Evolutionary conservation across 1,284 basidiomycete species (phyloP).

Genomic region (Rhodotorula sp.): DNA sequence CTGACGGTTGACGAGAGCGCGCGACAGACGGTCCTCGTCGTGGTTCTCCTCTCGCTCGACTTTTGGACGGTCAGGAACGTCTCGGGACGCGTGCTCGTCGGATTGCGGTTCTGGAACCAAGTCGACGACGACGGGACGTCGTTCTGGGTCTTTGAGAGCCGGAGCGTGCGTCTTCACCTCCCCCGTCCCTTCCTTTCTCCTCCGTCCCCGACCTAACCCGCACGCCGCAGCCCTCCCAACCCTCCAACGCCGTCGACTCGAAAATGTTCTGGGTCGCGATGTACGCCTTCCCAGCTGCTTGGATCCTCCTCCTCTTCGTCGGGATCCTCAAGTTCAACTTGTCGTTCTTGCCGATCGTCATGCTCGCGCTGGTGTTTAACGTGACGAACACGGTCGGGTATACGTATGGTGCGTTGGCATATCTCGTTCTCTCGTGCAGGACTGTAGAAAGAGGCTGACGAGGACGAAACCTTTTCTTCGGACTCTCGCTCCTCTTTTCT

Average conservation of each 20-base stretch:
- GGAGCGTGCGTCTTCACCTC: conserved; percentile 30
- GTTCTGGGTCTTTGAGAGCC: conserved; percentile 87
- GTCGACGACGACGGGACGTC: conserved; percentile 94
- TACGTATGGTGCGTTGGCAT: conserved; percentile 61
- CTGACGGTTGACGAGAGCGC: background rate
- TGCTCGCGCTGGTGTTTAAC: conserved; percentile 45
- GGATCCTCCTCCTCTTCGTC: conserved; percentile 79
- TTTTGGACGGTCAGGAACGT: conserved; percentile 98
- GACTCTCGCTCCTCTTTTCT: background rate
- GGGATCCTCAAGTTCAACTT: conserved; percentile 73
- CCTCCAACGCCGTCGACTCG: conserved; percentile 84
- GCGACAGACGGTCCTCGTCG: conserved; percentile 78
- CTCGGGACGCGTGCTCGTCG: conserved; percentile 82
- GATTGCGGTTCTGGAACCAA: conserved; percentile 94
- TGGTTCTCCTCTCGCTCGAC: conserved; percentile 86
- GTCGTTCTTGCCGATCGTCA: conserved; percentile 44
- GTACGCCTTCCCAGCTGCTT: conserved; percentile 70
- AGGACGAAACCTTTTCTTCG: too few species aligned
- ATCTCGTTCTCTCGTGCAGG: background rate
- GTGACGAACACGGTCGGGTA: conserved; percentile 87
- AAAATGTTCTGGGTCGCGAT: conserved; percentile 55
- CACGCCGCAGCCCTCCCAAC: conserved; percentile 79
- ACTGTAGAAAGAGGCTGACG: background rate
- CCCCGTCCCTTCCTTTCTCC: background rate
- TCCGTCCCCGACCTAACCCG: background rate